Percentiles rank a stretch among this genome's conserved stretches.
Conservation (phyloP, 2,329 filamentous ascomycete species). For the Colletotrichum liriopes region DNA sequence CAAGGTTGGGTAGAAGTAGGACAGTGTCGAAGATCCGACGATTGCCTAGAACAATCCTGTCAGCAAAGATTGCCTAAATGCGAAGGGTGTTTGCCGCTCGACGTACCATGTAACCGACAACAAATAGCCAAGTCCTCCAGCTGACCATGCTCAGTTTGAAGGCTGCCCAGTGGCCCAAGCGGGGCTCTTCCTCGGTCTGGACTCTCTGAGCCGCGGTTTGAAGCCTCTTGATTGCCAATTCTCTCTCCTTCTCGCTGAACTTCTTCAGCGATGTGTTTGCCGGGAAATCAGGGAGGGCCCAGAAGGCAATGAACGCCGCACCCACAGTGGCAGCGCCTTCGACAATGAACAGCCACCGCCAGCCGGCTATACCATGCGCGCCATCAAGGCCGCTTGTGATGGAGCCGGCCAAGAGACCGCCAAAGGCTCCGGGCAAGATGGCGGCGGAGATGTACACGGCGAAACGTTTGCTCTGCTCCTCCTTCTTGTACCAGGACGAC, state of each 20-base stretch:
- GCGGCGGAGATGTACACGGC: constrained; percentile 82
- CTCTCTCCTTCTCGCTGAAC: constrained; percentile 73
- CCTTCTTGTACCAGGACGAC: constrained; percentile 75
- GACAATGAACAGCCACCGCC: constrained; percentile 72
- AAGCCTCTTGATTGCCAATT: constrained; percentile 74
- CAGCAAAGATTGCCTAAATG: background rate
- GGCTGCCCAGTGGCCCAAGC: constrained; percentile 47
- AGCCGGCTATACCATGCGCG: constrained; percentile 63
- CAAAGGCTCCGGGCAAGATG: constrained; percentile 77
- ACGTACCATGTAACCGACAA: constrained; percentile 58
- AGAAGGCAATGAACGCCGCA: constrained; percentile 74
- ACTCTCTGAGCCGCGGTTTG: constrained; percentile 73
- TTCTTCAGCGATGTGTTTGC: constrained; percentile 66
- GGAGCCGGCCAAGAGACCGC: constrained; percentile 73
- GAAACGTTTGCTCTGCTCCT: constrained; percentile 52
- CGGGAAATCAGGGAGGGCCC: constrained; percentile 80
- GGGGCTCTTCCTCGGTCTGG: constrained; percentile 75
- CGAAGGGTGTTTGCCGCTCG: background rate
- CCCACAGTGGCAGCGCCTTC: constrained; percentile 77
- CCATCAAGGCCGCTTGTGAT: constrained; percentile 71
- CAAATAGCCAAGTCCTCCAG: constrained; percentile 58
- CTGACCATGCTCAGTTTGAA: constrained; percentile 53
- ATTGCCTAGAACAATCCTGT: constrained; percentile 45
- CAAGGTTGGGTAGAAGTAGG: constrained; percentile 54
- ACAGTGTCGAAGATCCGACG: constrained; percentile 51